Percentiles rank a stretch among this genome's conserved stretches.
Conservation (phyloP, 805 yeast genomes). For the Saccharomyces eubayanus region DNA sequence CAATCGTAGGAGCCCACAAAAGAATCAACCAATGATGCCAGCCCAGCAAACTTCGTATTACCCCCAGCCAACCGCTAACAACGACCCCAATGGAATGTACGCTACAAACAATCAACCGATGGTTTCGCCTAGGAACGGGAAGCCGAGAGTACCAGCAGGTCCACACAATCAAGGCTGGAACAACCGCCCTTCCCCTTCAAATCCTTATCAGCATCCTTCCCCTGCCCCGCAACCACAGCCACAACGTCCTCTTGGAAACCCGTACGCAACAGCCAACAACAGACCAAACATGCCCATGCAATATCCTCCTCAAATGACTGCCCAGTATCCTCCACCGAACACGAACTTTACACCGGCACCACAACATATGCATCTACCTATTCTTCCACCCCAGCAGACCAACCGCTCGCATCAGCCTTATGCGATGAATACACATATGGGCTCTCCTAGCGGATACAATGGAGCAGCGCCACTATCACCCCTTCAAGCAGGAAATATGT, state of each 20-base stretch:
- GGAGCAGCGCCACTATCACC: background rate
- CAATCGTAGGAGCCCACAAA: background rate
- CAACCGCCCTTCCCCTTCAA: conserved; percentile 1
- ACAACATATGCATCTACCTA: conserved; percentile 7
- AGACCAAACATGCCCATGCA: background rate
- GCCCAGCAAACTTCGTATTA: background rate
- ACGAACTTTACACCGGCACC: conserved; percentile 4
- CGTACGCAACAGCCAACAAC: background rate
- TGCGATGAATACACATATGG: background rate
- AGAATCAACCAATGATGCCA: background rate
- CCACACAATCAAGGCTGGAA: background rate
- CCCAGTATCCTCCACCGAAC: conserved; percentile 1
- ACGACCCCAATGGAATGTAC: background rate
- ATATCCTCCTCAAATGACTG: background rate
- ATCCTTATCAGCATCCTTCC: background rate
- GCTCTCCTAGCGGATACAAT: background rate
- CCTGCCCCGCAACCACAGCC: background rate
- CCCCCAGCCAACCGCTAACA: background rate
- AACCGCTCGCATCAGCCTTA: background rate
- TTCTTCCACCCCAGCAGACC: conserved; percentile 2
- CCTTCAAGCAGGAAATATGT: background rate
- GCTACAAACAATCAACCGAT: background rate
- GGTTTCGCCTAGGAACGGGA: conserved; percentile 1
- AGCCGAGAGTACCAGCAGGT: background rate
- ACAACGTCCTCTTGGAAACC: background rate